A percentile compares a stretch with the other conserved stretches of the same genome.
Evolutionary conservation across 306 rosid species (phyloP).

Genomic region (Trifolium pratense): DNA sequence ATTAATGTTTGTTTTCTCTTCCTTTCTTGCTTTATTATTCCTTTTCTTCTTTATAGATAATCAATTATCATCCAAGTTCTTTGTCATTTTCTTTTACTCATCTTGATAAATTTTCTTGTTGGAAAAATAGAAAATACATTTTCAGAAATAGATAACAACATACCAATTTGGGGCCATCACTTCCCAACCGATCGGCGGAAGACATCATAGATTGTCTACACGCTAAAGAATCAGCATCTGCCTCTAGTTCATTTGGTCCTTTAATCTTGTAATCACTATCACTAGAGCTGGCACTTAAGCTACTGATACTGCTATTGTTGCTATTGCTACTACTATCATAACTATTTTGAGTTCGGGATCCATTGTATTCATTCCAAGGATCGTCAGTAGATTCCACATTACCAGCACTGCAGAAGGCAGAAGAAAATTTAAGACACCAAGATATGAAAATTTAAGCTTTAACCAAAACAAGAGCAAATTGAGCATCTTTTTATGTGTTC

Average conservation of each 20-base stretch:
- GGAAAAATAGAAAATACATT: slow-evolving; percentile 7
- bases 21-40: slow-evolving; percentile 15
- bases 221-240: slow-evolving; percentile 94
- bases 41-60: slow-evolving; percentile 19
- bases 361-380: slow-evolving; percentile 68
- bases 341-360: slow-evolving; percentile 62
- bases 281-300: slow-evolving; percentile 89
- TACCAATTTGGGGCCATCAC: slow-evolving; percentile 82
- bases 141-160: slow-evolving; percentile 37
- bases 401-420: slow-evolving; percentile 74
- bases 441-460: slow-evolving; percentile 37
- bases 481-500: slow-evolving; percentile 29
- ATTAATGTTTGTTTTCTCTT: slow-evolving; percentile 13
- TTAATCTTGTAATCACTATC: slow-evolving; percentile 79
- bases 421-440: slow-evolving; percentile 32
- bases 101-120: slow-evolving; percentile 3
- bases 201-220: slow-evolving; percentile 86
- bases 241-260: slow-evolving; percentile 91
- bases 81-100: neutral
- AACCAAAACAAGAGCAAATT: slow-evolving; percentile 28
- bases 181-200: slow-evolving; percentile 67
- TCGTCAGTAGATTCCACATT: slow-evolving; percentile 72
- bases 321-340: slow-evolving; percentile 96
- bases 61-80: slow-evolving; percentile 22
- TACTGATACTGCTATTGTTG: slow-evolving; percentile 91